Base-by-base conservation (phyloP, 495 filamentous ascomycete species). In the Podospora didyma region DNA sequence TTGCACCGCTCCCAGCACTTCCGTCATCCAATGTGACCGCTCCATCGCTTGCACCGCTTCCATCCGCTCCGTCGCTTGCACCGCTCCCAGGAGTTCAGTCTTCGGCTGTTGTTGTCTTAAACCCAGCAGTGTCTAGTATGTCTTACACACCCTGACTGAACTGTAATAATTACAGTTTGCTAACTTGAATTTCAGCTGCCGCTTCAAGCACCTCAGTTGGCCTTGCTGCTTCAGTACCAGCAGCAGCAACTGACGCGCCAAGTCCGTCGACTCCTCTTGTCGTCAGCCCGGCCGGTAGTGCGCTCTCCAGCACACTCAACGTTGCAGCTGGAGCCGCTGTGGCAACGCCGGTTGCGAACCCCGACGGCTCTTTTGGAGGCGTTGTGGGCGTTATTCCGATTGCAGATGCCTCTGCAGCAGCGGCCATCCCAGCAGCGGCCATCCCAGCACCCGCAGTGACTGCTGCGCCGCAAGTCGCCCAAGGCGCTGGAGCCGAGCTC, bases 361-460 rank as follows among this genome's bases (percentile, higher is more conserved):
- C 53, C 26, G 10, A 14, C 7, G 66, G 63, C 26, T 56, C 64
- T 2, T 67, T 69, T 26, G 67, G 67, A 53, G 66, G 66, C 39
- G 39, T 24, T 16, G 62, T 31, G 1, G 62, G 63, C 35, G 3
- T 52, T 19, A 51, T 64, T 26, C 65, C 67, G 3, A 53, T 65
- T 10, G 46, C 46, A 9, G 57, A 41, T 6, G 55, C 60, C 6
- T 45, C 61, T 1, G 55, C 46, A 17, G 39, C 56, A 16, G 48
- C 62, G 10, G 52, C 59, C 11, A 26, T 49, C 2, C 31, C 59
- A 23, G 46, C 54, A 10, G 41, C 58, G 2, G 54, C 46, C 22
- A 34, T 57, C 16, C 51, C 60, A 11, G 53, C 57, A 11, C 61
- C 63, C 17, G 60, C 62, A 26, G 67, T 51, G 41, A 46, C 49